phyloP scores from a whole-genome alignment of 2,329 filamentous ascomycete species.

The Penicillium sp. region DNA sequence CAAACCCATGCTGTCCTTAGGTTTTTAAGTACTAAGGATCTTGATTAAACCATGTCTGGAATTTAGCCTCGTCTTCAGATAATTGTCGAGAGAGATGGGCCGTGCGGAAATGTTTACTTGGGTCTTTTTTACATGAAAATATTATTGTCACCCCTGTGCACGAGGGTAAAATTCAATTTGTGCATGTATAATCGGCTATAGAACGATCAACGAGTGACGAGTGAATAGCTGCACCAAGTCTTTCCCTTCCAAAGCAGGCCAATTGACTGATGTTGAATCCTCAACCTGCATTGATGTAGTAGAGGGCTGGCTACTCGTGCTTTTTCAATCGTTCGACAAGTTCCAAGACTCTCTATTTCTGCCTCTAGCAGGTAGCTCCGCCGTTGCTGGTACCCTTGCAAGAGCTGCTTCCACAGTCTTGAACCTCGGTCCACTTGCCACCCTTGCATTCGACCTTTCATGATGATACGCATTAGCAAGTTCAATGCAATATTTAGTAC shows the following conservation, averaged over 20 bases:
- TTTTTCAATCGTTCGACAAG: neutral
- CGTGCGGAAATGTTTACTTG: too few species aligned
- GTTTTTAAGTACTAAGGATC: too few species aligned
- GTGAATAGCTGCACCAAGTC: neutral
- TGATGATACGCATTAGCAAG: neutral
- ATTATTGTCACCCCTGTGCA: neutral
- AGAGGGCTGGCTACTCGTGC: neutral
- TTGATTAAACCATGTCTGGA: too few species aligned
- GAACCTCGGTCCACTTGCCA: conserved; percentile 14
- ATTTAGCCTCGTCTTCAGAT: too few species aligned
- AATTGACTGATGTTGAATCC: conserved; percentile 11
- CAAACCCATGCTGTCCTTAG: too few species aligned
- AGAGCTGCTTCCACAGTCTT: conserved; percentile 2
- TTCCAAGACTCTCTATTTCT: neutral
- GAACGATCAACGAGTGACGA: conserved; percentile 2
- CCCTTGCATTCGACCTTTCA: conserved; percentile 11
- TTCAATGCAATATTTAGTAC: neutral
- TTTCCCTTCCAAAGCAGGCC: neutral
- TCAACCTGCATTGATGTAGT: neutral
- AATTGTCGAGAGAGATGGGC: too few species aligned
- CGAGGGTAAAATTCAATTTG: neutral
- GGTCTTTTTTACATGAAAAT: too few species aligned
- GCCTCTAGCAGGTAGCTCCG: conserved; percentile 9
- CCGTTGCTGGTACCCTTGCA: conserved; percentile 11
- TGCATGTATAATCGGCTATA: neutral